phyloP scores from a whole-genome alignment of 2,329 filamentous ascomycete species.

The Pestalotiopsis sp. region DNA sequence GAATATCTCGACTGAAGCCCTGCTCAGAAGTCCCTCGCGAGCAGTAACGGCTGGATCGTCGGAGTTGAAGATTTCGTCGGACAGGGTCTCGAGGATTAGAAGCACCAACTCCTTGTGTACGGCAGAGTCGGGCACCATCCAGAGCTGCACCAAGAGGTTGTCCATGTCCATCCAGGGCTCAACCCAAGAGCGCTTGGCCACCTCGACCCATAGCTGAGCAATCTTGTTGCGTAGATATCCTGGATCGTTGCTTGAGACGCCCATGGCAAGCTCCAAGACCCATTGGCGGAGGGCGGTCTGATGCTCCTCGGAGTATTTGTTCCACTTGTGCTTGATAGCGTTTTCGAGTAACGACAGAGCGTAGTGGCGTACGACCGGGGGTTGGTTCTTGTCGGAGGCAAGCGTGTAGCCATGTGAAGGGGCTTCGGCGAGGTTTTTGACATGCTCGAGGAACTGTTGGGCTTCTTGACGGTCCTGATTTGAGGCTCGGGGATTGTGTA shows the following conservation, averaged over 20 bases:
- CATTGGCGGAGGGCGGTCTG: constrained; percentile 71
- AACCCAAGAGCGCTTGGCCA: constrained; percentile 93
- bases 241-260: constrained; percentile 72
- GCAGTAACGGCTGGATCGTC: constrained; percentile 86
- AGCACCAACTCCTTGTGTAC: constrained; percentile 84
- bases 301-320: constrained; percentile 71
- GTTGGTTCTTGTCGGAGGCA: constrained; percentile 73
- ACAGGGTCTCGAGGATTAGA: constrained; percentile 85
- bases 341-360: constrained; percentile 91
- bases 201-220: constrained; percentile 90
- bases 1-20: constrained; percentile 91
- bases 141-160: constrained; percentile 75
- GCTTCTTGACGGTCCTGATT: constrained; percentile 84
- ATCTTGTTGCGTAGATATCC: constrained; percentile 90
- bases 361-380: constrained; percentile 87
- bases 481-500: constrained; percentile 79
- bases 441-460: constrained; percentile 80
- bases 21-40: constrained; percentile 81
- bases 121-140: constrained; percentile 68
- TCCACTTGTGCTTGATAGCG: constrained; percentile 83
- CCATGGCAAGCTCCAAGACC: constrained; percentile 63
- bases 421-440: constrained; percentile 73
- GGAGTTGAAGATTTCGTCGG: constrained; percentile 90
- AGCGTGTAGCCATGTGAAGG: constrained; percentile 84
- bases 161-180: constrained; percentile 96